Evolutionary conservation across 768 basidiomycete species (phyloP), one percentile per base, ranked within the genome.

Genomic region (Glaciozyma martinii): DNA sequence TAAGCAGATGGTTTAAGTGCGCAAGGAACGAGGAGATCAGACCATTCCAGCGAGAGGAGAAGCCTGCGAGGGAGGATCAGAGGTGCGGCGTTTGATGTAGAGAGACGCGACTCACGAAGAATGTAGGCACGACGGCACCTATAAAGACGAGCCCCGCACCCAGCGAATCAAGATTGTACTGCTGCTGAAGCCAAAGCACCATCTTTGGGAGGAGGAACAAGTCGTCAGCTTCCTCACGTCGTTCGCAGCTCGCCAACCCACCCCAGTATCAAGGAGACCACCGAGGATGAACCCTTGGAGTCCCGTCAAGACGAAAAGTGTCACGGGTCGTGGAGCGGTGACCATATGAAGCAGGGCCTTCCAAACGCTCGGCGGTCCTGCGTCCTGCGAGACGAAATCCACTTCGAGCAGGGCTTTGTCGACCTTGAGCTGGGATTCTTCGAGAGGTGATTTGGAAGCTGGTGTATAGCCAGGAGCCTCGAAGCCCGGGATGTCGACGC

Each of bases 71-170:
- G 12, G 10, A 7, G 37, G 15, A 40, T 8, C 37, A 2, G 12
- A 13, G 10, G 5, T 12, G 37, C 37, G 37, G 37, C 15, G 37
- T 2, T 40, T 6, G 37, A 5, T 8, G 10, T 3, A 40, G 37
- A 40, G 37, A 40, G 37, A 13, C 2, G 15, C 37, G 37, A 40
- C 37, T 8, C 37, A 40, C 37, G 58, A 70, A 52, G 21, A 70
- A 61, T 0, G 56, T 56, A 2, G 69, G 69, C 1, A 63, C 29
- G 19, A 70, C 63, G 8, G 52, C 27, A 0, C 47, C 65, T 3
- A 70, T 42, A 60, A 62, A 70, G 12, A 67, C 61, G 4, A 70
- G 29, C 12, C 69, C 69, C 0, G 69, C 69, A 3, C 66, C 66
- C 0, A 65, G 33, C 5, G 53, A 52, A 8, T 40, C 21, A 19